phyloP scores from a whole-genome alignment of 2,329 filamentous ascomycete species.

The Juglanconis oblonga region DNA sequence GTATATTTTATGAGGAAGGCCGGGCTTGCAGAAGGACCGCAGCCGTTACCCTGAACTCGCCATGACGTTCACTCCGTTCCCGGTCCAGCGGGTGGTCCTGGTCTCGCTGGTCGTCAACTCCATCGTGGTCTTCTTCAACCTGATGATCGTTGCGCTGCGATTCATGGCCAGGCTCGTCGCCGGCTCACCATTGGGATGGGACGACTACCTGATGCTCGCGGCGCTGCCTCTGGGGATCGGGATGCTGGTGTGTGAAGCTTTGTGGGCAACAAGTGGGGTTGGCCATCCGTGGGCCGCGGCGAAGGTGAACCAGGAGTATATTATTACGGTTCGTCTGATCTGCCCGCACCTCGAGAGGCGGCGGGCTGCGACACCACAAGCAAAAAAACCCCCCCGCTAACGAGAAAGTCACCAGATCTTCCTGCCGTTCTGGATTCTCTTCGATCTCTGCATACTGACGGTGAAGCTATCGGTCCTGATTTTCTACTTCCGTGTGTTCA shows the following conservation, averaged over 20 bases:
- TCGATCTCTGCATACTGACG: conserved; percentile 31
- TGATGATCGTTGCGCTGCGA: conserved; percentile 25
- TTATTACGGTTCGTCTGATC: not conserved
- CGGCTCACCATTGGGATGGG: conserved; percentile 30
- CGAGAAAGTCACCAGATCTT: conserved; percentile 26
- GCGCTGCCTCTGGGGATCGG: conserved; percentile 25
- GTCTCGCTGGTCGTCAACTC: conserved; percentile 27
- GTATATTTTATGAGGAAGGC: too few species aligned
- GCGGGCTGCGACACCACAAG: too few species aligned
- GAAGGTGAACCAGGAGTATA: not conserved
- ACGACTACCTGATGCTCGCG: conserved; percentile 30
- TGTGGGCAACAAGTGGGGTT: not conserved
- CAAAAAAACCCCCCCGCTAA: too few species aligned
- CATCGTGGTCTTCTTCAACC: conserved; percentile 22
- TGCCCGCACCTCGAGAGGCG: not conserved
- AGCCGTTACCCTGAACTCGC: not conserved
- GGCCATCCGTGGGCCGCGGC: too few species aligned
- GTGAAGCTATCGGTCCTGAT: conserved; percentile 39
- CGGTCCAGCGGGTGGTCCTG: conserved; percentile 22
- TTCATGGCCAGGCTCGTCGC: conserved; percentile 26
- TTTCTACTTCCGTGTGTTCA: conserved; percentile 42
- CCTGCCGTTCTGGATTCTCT: conserved; percentile 36
- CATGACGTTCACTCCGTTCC: conserved; percentile 18
- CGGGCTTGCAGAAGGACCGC: too few species aligned
- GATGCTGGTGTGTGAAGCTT: conserved; percentile 29